A percentile compares a stretch with the other conserved stretches of the same genome.
Conservation (phyloP, 2,329 filamentous ascomycete species). For the Pseudopyrenochaeta lycopersici region DNA sequence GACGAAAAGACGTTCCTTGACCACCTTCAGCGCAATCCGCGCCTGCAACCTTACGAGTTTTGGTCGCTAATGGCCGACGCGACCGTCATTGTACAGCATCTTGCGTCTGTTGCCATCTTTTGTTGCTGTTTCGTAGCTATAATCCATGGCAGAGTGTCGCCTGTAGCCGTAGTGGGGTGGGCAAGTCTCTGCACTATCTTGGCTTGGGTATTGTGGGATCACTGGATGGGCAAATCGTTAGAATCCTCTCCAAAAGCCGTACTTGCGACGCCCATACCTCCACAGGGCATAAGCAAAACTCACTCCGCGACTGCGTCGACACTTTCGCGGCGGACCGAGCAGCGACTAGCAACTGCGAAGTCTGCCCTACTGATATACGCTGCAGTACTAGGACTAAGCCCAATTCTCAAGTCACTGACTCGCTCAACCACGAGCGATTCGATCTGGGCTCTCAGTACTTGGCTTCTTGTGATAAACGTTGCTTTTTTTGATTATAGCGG, state of each 20-base stretch:
- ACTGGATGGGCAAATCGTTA: slow-evolving; percentile 81
- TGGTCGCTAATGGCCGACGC: slow-evolving; percentile 96
- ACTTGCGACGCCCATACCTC: slow-evolving; percentile 8
- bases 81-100: slow-evolving; percentile 95
- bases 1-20: slow-evolving; percentile 97
- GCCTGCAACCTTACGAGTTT: slow-evolving; percentile 94
- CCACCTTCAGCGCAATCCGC: slow-evolving; percentile 91
- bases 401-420: slow-evolving; percentile 96
- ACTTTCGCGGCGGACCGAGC: slow-evolving; percentile 65
- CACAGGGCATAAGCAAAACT: not conserved
- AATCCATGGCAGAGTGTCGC: slow-evolving; percentile 84
- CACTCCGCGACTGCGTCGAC: slow-evolving; percentile 33
- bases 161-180: slow-evolving; percentile 86
- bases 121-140: slow-evolving; percentile 94
- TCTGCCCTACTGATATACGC: slow-evolving; percentile 93
- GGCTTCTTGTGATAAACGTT: slow-evolving; percentile 92
- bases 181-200: slow-evolving; percentile 83
- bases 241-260: slow-evolving; percentile 54
- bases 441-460: slow-evolving; percentile 96
- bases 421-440: slow-evolving; percentile 90
- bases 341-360: slow-evolving; percentile 82
- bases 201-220: slow-evolving; percentile 92
- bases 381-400: slow-evolving; percentile 87
- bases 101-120: slow-evolving; percentile 94
- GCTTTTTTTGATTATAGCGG: slow-evolving; percentile 98